phyloP scores from a whole-genome alignment of 2,329 filamentous ascomycete species.

The Nakataea oryzae region DNA sequence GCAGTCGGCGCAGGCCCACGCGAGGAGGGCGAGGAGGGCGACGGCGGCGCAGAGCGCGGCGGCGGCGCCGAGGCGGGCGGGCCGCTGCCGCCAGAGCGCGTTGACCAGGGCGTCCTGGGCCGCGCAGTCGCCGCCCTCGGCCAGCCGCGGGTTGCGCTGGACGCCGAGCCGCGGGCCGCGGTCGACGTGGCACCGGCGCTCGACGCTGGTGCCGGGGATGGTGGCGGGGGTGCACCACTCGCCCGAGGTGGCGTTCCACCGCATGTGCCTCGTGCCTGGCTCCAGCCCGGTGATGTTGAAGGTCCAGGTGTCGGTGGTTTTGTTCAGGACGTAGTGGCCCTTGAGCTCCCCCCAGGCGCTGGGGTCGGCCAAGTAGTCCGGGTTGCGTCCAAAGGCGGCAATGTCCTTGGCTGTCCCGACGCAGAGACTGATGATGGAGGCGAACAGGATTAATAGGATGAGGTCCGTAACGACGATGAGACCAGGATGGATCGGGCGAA shows the following conservation, averaged over 20 bases:
- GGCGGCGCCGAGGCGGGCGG: not conserved
- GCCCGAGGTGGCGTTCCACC: not conserved
- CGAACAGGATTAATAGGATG: conserved; percentile 8
- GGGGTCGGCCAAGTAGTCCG: not conserved
- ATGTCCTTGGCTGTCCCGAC: not conserved
- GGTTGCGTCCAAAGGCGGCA: not conserved
- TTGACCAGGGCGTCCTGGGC: conserved; percentile 9
- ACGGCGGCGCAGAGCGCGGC: conserved; percentile 16
- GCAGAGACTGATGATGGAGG: not conserved
- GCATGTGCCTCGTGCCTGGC: not conserved
- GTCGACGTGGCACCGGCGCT: conserved; percentile 4
- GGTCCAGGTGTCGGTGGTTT: conserved; percentile 7
- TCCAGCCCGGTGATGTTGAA: conserved; percentile 3
- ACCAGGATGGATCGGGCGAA: conserved; percentile 7
- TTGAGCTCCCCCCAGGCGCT: not conserved
- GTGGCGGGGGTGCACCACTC: not conserved
- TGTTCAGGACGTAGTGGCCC: conserved; percentile 3
- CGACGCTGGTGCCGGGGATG: not conserved
- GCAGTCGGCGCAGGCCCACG: conserved; percentile 11
- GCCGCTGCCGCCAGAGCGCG: conserved; percentile 1
- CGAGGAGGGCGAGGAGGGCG: conserved; percentile 21
- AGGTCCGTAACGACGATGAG: conserved; percentile 9
- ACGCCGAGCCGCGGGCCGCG: conserved; percentile 3
- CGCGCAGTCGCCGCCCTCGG: conserved; percentile 7
- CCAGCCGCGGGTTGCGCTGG: conserved; percentile 3